Percentiles rank a stretch among this genome's conserved stretches.
These are phyloP conservation scores for Crithidia bombi DNA, from an alignment of 208 protist species.

Conservation along the genomic window DNA sequence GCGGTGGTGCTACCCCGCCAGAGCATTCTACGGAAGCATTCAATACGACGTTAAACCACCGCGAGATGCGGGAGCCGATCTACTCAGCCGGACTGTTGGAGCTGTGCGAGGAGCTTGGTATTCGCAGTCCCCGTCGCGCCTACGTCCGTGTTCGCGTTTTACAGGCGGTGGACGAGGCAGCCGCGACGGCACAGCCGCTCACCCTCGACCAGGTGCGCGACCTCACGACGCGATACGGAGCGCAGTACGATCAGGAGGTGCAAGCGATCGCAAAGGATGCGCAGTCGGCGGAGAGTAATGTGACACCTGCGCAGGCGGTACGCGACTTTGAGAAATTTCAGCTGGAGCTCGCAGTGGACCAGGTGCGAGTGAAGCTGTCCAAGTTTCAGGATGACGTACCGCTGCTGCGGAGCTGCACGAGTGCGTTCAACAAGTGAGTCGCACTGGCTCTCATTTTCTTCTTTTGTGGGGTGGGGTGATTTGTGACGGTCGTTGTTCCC, in stretches of 20 bases:
- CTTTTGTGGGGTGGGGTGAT: too few species aligned
- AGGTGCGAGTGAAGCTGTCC: conserved; percentile 26
- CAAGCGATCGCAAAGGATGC: conserved; percentile 3
- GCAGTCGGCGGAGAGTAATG: conserved; percentile 17
- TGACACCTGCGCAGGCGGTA: conserved; percentile 23
- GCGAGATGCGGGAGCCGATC: neutral
- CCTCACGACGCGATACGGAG: conserved; percentile 25
- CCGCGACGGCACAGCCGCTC: conserved; percentile 8
- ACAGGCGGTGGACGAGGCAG: conserved; percentile 24
- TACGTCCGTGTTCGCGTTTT: conserved; percentile 40
- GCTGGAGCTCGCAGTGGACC: conserved; percentile 28
- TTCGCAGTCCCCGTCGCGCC: conserved; percentile 45
- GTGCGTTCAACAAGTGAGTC: conserved; percentile 32
- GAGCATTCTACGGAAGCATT: neutral
- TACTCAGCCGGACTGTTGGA: conserved; percentile 18
- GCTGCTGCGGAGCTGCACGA: conserved; percentile 35
- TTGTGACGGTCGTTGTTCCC: conserved; percentile 9
- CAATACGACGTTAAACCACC: neutral
- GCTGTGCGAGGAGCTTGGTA: conserved; percentile 41
- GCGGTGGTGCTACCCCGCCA: neutral
- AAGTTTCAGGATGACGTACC: conserved; percentile 42
- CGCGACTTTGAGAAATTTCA: conserved; percentile 30
- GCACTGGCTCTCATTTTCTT: neutral
- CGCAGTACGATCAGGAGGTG: conserved; percentile 40
- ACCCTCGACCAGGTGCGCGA: conserved; percentile 35